Base-by-base conservation (phyloP, 1,284 basidiomycete species). In the Coniophora puteana region DNA sequence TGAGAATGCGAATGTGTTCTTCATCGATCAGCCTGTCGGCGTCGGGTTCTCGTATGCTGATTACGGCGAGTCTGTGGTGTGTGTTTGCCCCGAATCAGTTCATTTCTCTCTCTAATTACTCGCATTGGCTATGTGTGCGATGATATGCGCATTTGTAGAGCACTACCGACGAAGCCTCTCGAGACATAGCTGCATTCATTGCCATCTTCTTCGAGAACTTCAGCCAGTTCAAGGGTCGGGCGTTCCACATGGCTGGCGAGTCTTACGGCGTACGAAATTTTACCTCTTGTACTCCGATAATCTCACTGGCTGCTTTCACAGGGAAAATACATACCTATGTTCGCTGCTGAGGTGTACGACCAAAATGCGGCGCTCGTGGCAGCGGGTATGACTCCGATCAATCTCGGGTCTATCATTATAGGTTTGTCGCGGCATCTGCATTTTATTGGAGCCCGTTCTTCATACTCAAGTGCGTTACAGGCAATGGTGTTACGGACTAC, bases 271-370 rank as follows among this genome's bases (percentile, higher is more conserved):
- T 78, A 49, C 48, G 70, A 55, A 6, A 28, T n/a, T 32, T 23
- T 24, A n/a, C 23, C 14, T 27, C 41, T 13, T 22, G 29, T 8
- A 24, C n/a, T 18, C 16, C 25, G 20, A 16, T 13, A 25, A 32
- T 5, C 31, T 23, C 12, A 2, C 10, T n/a, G n/a, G n/a, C n/a
- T n/a, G n/a, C 4, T 37, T 17, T 32, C 14, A 20, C 32, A 82
- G 76, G 87, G 89, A 1, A 78, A 84, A 28, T 91, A 91, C 60
- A 67, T 91, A 2, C 89, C 88, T 2, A 73, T 89, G 5, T 92
- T 92, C 47, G 89, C 88, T 0, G 78, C 80, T 36, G 81, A 89
- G 46, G 82, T 93, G 26, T 73, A 80, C 32, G 88, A 91, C 59
- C 76, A 83, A 45, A 91, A 92, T 59, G 59, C 69, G 40, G 52